Evolutionary conservation across 129 eudicot genomes (phyloP).

Genomic region (Flaveria robusta): DNA sequence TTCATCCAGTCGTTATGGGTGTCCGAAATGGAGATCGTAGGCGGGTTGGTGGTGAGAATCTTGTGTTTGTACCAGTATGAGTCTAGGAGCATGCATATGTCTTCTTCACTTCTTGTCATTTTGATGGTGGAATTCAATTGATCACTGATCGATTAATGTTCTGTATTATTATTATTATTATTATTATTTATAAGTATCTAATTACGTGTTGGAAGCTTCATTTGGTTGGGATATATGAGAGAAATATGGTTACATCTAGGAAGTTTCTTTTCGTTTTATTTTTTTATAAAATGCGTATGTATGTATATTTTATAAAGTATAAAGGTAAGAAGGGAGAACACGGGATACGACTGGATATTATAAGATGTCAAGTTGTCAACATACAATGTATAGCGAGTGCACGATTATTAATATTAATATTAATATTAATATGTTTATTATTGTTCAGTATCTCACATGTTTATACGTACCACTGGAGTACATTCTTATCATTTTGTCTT

Average conservation of each 20-base stretch:
- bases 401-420: too few species aligned
- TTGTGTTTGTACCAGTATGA: constrained; percentile 34
- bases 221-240: neutral
- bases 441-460: too few species aligned
- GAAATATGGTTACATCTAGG: constrained; percentile 10
- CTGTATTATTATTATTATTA: neutral
- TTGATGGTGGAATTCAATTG: neutral
- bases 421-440: too few species aligned
- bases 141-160: neutral
- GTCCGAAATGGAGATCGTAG: neutral
- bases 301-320: neutral
- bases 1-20: neutral
- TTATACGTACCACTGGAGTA: too few species aligned
- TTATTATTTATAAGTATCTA: neutral
- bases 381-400: neutral
- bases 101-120: constrained; percentile 17
- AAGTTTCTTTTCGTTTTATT: neutral
- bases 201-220: constrained; percentile 8
- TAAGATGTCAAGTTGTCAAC: constrained; percentile 8
- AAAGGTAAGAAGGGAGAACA: neutral
- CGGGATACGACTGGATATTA: neutral
- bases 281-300: neutral
- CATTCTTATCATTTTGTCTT: too few species aligned
- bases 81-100: constrained; percentile 25
- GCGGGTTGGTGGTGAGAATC: constrained; percentile 4